Base-by-base conservation (phyloP, 2,329 filamentous ascomycete genomes). In the Monilinia laxa region DNA sequence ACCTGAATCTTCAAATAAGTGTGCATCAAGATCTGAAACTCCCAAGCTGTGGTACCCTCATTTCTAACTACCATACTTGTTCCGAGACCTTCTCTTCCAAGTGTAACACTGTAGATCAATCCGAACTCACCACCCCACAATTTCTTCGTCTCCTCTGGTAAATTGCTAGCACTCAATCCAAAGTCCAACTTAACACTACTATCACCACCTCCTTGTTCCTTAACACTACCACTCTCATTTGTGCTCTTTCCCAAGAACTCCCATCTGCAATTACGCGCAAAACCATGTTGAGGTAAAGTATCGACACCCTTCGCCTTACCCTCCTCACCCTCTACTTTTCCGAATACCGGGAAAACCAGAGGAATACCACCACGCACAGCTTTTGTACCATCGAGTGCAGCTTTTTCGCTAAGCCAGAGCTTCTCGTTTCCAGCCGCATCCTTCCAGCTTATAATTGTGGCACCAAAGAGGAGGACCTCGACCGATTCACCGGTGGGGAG, bases 361-460 rank as follows among this genome's bases (percentile, higher is more conserved):
- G 94, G 94, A 73, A 98, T 92, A 18, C 94, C 94, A 66, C 95
- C 95, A 70, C 95, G 85, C 63, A 98, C 93, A 31, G 94, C 85
- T 82, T 96, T 97, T 72, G 84, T 89, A 63, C 95, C 94, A 76
- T 98, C 93, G 66, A 97, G 82, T 74, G 86, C 87, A 55, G 93
- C 90, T 67, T 84, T 87, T 69, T 93, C 87, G 79, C 91, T 95
- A 72, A 97, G 76, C 85, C 92, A 97, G 65, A 97, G 84, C 80
- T 93, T 93, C 81, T 97, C 93, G 66, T 86, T 81, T 58, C 90
- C 90, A 67, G 85, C 82, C 68, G 87, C 85, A 76, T 90, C 89
- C 83, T 95, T 96, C 95, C 95, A 99, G 79, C 90, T 95, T 68
- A 91, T 88, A 58, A 99, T 90, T 0, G 93, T 98, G 14, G 95